Evolutionary conservation across 164 flowering plant genomes (phyloP).

Genomic region (Magnolia officinalis): DNA sequence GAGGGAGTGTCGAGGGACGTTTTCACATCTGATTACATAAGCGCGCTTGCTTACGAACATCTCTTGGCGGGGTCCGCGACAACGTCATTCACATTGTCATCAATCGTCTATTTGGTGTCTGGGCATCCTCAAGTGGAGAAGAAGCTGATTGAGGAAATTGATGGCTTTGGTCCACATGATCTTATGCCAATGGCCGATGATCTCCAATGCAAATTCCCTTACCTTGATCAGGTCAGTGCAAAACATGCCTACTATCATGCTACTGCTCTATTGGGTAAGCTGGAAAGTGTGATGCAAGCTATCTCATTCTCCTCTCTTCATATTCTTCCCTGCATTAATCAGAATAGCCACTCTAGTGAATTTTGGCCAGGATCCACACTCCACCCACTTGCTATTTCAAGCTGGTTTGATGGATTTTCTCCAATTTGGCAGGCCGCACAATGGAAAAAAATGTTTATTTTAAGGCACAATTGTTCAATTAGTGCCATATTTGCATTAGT

Average conservation of each 20-base stretch:
- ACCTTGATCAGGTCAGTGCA: slow-evolving; percentile 66
- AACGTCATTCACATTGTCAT: slow-evolving; percentile 75
- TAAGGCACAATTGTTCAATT: not conserved
- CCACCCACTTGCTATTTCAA: too few species aligned
- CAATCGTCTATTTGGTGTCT: slow-evolving; percentile 63
- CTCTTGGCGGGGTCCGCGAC: slow-evolving; percentile 91
- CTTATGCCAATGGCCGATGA: slow-evolving; percentile 57
- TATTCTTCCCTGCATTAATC: not conserved
- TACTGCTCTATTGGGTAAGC: too few species aligned
- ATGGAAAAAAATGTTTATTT: not conserved
- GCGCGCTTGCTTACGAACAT: slow-evolving; percentile 89
- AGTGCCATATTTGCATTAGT: not conserved
- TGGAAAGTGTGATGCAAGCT: not conserved
- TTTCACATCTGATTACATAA: slow-evolving; percentile 69
- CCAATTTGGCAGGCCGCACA: not conserved
- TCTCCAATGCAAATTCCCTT: slow-evolving; percentile 73
- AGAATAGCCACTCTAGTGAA: not conserved
- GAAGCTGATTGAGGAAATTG: slow-evolving; percentile 72
- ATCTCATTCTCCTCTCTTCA: too few species aligned
- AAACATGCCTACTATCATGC: not conserved
- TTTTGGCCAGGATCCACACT: not conserved
- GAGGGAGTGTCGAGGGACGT: slow-evolving; percentile 35
- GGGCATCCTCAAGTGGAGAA: slow-evolving; percentile 77
- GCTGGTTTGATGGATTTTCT: too few species aligned
- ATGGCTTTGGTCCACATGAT: slow-evolving; percentile 59